Evolutionary conservation across 768 basidiomycete species (phyloP).

Genomic region (Ramaria sp.): DNA sequence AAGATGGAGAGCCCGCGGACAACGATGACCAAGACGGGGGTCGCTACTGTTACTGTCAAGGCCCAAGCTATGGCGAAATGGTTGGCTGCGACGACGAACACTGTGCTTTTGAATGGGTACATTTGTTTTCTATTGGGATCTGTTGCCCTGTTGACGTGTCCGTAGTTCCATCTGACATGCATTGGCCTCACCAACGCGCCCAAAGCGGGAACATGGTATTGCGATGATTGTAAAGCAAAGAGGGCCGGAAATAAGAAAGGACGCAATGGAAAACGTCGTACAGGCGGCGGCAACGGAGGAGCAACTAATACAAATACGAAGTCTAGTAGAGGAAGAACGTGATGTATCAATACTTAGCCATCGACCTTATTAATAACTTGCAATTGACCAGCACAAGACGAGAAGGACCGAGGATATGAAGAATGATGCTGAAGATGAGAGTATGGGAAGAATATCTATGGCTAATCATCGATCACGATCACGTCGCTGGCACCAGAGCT

Average conservation of each 20-base stretch:
- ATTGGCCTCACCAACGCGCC: conserved; percentile 58
- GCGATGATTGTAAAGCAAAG: conserved; percentile 52
- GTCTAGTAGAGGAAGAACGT: conserved; percentile 1
- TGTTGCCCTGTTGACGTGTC: conserved; percentile 2
- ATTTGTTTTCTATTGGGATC: conserved; percentile 23
- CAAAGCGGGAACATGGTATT: conserved; percentile 59
- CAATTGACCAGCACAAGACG: neutral
- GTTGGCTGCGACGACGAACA: conserved; percentile 79
- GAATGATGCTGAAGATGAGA: neutral
- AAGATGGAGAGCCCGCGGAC: conserved; percentile 9
- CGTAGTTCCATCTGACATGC: conserved; percentile 72
- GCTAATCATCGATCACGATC: conserved; percentile 8
- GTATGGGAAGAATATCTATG: neutral
- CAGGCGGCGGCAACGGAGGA: conserved; percentile 9
- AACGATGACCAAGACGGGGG: conserved; percentile 48
- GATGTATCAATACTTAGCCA: neutral
- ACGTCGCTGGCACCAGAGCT: neutral
- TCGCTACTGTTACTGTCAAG: conserved; percentile 78
- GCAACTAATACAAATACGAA: neutral
- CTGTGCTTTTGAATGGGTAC: conserved; percentile 86
- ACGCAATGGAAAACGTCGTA: conserved; percentile 39
- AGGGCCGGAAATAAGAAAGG: conserved; percentile 40
- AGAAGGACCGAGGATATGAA: neutral
- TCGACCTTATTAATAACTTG: neutral
- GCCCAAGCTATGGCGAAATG: conserved; percentile 87